Conservation (phyloP, 257 asterid genomes). For the Mitragyna speciosa region DNA sequence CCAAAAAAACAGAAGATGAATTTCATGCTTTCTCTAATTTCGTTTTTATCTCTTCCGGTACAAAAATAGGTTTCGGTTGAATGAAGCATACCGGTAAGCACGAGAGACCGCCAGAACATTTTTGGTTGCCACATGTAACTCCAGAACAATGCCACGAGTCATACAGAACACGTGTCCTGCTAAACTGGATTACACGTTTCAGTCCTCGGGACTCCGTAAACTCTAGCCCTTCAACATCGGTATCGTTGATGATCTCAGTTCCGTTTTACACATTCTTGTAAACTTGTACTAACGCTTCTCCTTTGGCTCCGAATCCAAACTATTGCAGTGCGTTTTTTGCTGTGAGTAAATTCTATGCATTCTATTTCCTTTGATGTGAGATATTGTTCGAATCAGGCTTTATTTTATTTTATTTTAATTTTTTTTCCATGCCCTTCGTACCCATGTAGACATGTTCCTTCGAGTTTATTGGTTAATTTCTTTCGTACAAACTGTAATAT, state of each 20-base stretch:
- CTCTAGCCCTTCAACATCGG: background rate
- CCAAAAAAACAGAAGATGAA: too few relatives aligned
- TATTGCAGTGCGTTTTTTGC: background rate
- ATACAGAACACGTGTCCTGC: background rate
- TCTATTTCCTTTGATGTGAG: background rate
- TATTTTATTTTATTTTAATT: too few relatives aligned
- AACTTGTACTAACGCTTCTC: background rate
- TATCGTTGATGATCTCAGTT: too few relatives aligned
- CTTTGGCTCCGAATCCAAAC: background rate
- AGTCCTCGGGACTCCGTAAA: background rate
- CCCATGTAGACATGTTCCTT: background rate
- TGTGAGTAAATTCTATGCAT: background rate
- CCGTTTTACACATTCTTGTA: background rate
- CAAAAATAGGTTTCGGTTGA: too few relatives aligned
- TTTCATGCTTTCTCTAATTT: too few relatives aligned
- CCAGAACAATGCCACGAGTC: background rate
- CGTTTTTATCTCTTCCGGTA: too few relatives aligned
- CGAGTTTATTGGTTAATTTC: background rate
- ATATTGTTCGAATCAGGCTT: background rate
- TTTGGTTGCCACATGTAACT: background rate
- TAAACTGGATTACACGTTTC: constrained; percentile 12
- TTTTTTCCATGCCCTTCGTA: background rate
- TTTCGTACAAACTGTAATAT: too few relatives aligned
- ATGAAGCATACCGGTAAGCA: background rate
- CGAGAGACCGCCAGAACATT: background rate